Percentiles rank a stretch among this genome's conserved stretches.
Conservation (phyloP, 768 basidiomycete species). For the Coprinopsis cinerea region DNA sequence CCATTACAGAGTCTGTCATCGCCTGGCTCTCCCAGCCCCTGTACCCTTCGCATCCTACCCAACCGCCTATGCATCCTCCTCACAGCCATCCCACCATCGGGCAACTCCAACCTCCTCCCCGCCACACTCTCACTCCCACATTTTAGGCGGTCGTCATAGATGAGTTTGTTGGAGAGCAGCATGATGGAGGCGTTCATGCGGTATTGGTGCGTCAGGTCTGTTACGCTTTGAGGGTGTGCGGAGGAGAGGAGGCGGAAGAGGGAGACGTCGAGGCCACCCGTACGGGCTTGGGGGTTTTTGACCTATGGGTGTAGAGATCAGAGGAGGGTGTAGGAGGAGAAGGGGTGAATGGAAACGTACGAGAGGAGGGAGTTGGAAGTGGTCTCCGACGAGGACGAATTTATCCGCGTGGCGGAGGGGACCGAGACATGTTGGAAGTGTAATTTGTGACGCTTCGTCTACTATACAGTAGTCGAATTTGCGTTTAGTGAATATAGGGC, state of each 20-base stretch:
- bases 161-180: constrained; percentile 16
- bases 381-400: constrained; percentile 95
- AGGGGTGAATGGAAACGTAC: constrained; percentile 34
- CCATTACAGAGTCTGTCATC: constrained; percentile 4
- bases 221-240: constrained; percentile 79
- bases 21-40: too few relatives aligned
- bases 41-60: neutral
- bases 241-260: constrained; percentile 87
- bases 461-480: constrained; percentile 96
- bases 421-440: constrained; percentile 90
- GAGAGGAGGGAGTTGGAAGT: constrained; percentile 93
- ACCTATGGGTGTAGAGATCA: constrained; percentile 45
- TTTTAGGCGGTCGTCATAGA: constrained; percentile 20
- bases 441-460: constrained; percentile 97
- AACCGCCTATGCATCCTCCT: constrained; percentile 33
- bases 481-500: constrained; percentile 79
- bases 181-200: constrained; percentile 66
- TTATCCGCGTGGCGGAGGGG: constrained; percentile 86
- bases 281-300: constrained; percentile 69
- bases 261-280: constrained; percentile 83
- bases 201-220: constrained; percentile 85
- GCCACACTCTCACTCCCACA: constrained; percentile 79
- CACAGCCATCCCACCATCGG: constrained; percentile 35
- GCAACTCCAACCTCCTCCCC: constrained; percentile 48
- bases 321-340: neutral